phyloP scores from a whole-genome alignment of 768 basidiomycete genomes.

The Psilocybe cubensis region DNA sequence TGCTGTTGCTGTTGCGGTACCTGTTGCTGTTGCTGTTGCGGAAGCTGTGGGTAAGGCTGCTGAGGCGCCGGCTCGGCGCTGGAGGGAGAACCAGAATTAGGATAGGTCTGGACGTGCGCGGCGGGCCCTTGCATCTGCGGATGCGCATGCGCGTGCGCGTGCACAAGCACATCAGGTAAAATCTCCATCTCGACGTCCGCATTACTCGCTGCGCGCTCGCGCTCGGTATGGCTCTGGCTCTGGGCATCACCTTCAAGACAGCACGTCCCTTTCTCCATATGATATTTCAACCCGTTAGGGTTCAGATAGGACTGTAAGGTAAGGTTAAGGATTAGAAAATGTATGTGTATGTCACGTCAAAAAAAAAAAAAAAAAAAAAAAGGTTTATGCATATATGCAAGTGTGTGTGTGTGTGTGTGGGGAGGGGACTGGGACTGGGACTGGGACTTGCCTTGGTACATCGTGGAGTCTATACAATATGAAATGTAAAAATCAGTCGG shows the following conservation, averaged over 20 bases:
- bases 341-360: not conserved
- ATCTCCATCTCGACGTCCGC: not conserved
- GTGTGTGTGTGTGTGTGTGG: too few species aligned
- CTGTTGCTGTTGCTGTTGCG: not conserved
- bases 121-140: too few species aligned
- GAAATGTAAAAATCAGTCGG: not conserved
- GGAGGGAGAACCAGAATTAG: not conserved
- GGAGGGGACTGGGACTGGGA: too few species aligned
- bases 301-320: slow-evolving; percentile 65
- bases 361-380: not conserved
- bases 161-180: not conserved
- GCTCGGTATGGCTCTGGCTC: too few species aligned
- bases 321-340: slow-evolving; percentile 37
- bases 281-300: slow-evolving; percentile 70
- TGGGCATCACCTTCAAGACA: slow-evolving; percentile 37
- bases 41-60: not conserved
- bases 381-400: too few species aligned
- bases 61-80: not conserved
- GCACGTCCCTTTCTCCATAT: slow-evolving; percentile 69
- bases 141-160: not conserved
- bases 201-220: not conserved
- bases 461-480: slow-evolving; percentile 37
- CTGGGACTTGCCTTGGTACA: slow-evolving; percentile 48
- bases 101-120: too few species aligned
- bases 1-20: not conserved